These are phyloP conservation scores for Oemleria cerasiformis DNA, from an alignment of 306 rosid genomes.

Conservation along the genomic window DNA sequence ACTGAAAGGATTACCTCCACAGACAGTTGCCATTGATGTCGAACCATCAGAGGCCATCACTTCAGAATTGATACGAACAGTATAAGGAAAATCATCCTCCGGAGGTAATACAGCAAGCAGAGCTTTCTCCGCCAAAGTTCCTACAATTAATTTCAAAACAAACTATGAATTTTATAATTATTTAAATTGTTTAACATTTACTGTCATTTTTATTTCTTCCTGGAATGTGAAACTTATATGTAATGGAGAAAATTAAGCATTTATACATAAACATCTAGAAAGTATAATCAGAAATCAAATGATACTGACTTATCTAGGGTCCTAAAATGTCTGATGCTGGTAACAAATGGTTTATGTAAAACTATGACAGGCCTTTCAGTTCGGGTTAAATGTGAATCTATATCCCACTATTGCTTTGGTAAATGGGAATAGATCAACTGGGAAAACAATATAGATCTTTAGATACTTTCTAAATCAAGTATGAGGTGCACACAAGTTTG, in stretches of 20 bases:
- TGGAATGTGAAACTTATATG: neutral
- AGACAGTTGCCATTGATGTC: constrained; percentile 97
- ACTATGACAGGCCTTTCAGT: neutral
- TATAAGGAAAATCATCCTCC: constrained; percentile 78
- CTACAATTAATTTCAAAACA: constrained; percentile 38
- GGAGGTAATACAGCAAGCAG: constrained; percentile 93
- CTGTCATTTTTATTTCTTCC: neutral
- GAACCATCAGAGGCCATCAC: constrained; percentile 99
- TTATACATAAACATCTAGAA: neutral
- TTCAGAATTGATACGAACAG: constrained; percentile 86
- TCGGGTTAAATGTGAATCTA: neutral
- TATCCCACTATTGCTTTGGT: neutral
- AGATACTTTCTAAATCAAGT: neutral
- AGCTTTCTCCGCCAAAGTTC: constrained; percentile 98
- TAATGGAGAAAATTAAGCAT: neutral
- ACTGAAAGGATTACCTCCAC: constrained; percentile 68
- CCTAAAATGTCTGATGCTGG: neutral
- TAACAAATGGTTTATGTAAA: neutral
- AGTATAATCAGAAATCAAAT: too few species aligned
- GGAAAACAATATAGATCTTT: neutral
- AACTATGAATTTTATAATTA: neutral
- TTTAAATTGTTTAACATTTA: neutral
- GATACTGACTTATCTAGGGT: neutral
- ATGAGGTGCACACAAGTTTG: neutral
- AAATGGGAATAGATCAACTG: neutral